Base-by-base conservation (phyloP, 441 rosid species). In the Omphalea diandra region DNA sequence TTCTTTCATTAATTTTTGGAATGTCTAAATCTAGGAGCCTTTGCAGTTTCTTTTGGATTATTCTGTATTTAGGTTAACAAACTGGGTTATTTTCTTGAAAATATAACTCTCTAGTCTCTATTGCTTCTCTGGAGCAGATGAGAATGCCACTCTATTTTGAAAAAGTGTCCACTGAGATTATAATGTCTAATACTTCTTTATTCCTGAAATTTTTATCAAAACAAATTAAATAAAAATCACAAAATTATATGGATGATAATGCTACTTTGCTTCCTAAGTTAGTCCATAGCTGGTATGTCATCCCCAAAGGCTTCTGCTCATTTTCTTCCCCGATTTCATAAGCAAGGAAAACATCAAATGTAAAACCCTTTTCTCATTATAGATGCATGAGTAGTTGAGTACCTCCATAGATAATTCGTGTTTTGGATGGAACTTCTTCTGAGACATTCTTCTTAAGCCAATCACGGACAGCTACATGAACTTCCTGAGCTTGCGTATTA, bases 321-420 rank as follows among this genome's bases (percentile, higher is more conserved):
- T 27, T 26, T 54, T 10, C 12, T 50, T 50, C n/a, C n/a, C n/a
- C n/a, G n/a, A n/a, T n/a, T n/a, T n/a, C n/a, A n/a, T n/a, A 47
- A 56, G 49, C 38, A 32, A 50, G 26, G 57, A 2, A 32, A 56
- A 65, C 20, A 31, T n/a, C 32, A 17, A 18, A 11, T 22, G 5
- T 9, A 68, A 61, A 53, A 7, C n/a, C 57, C 22, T 64, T 1
- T 57, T 69, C 59, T 26, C 59, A 20, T 14, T 14, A 56, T 40
- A 65, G 4, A 56, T 17, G 26, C n/a, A n/a, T 1, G 20, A n/a
- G n/a, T n/a, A n/a, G n/a, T n/a, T n/a, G 72, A 65, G 49, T 77
- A 95, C 98, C 99, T 88, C 99, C 98, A 41, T 93, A 95, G 56
- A 95, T 93, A 53, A 95, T 95, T 26, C 99, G 91, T 3, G 89